Evolutionary conservation across 179 eudicot species (phyloP).

Genomic region (Monotropa hypopitys): DNA sequence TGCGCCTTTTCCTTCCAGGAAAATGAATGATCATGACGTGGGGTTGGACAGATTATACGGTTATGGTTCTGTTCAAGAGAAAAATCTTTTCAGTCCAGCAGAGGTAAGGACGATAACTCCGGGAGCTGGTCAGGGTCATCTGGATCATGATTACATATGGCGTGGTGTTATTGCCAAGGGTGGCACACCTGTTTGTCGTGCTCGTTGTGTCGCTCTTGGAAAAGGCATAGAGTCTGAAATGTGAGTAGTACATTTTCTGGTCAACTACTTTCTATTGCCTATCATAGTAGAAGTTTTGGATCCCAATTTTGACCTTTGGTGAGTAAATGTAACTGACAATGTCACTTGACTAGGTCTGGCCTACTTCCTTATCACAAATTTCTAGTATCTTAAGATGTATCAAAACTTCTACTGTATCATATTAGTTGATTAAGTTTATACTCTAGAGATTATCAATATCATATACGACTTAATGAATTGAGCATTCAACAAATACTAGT

Average conservation of each 20-base stretch:
- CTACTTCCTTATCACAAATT: not conserved
- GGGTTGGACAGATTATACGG: slow-evolving; percentile 29
- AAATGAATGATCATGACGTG: slow-evolving; percentile 21
- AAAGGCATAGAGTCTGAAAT: slow-evolving; percentile 54
- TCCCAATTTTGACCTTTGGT: not conserved
- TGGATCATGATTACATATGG: slow-evolving; percentile 59
- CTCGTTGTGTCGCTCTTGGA: slow-evolving; percentile 84
- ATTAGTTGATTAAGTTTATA: not conserved
- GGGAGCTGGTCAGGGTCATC: slow-evolving; percentile 25
- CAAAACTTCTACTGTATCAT: not conserved
- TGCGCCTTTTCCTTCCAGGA: slow-evolving; percentile 15
- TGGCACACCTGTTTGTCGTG: slow-evolving; percentile 75
- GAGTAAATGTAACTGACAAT: not conserved
- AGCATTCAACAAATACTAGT: not conserved
- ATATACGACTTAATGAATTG: not conserved
- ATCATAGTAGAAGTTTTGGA: not conserved
- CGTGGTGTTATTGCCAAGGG: slow-evolving; percentile 93
- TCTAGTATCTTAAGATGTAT: not conserved
- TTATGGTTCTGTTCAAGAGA: slow-evolving; percentile 22
- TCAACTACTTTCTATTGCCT: not conserved
- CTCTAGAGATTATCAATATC: not conserved
- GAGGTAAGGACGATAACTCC: slow-evolving; percentile 18
- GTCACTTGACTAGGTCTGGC: not conserved
- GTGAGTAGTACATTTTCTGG: slow-evolving; percentile 38
- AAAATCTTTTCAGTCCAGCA: slow-evolving; percentile 20